Percentiles rank a stretch among this genome's conserved stretches.
These are phyloP conservation scores for Colletotrichum camelliae DNA, from an alignment of 2,329 filamentous ascomycete species.

Conservation along the genomic window DNA sequence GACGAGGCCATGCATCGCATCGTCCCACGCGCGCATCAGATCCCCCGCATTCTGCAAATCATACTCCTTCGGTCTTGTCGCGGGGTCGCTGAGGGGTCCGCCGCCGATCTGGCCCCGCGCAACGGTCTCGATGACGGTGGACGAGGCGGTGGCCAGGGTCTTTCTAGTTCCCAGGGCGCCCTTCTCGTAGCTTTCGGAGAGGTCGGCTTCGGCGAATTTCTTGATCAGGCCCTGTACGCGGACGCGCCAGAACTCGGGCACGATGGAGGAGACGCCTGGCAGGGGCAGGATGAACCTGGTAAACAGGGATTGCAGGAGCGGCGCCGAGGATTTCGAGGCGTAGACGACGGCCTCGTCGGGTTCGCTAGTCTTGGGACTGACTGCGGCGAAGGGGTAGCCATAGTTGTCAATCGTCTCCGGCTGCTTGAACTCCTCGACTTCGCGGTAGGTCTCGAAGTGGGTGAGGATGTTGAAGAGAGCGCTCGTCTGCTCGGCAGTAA, in stretches of 20 bases:
- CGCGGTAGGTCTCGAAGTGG: constrained; percentile 65
- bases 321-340: constrained; percentile 54
- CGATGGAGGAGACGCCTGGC: constrained; percentile 69
- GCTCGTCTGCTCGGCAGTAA: constrained; percentile 47
- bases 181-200: constrained; percentile 85
- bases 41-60: constrained; percentile 64
- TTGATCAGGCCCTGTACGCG: constrained; percentile 64
- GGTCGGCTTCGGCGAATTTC: constrained; percentile 68
- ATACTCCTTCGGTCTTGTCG: constrained; percentile 47
- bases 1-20: constrained; percentile 68
- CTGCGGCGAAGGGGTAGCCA: constrained; percentile 69
- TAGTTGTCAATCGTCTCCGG: constrained; percentile 69
- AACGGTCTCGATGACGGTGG: constrained; percentile 72
- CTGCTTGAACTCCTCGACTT: constrained; percentile 75
- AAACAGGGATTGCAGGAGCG: constrained; percentile 72
- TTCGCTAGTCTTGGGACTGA: not conserved
- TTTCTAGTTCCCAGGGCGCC: constrained; percentile 76
- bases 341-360: constrained; percentile 15
- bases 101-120: constrained; percentile 71
- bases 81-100: constrained; percentile 37
- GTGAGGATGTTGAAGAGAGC: constrained; percentile 66
- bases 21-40: constrained; percentile 68
- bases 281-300: constrained; percentile 68
- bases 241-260: constrained; percentile 69
- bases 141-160: constrained; percentile 74